These are phyloP conservation scores for Musa schizocarpa DNA, from an alignment of 176 grass and related monocot species.

Conservation along the genomic window DNA sequence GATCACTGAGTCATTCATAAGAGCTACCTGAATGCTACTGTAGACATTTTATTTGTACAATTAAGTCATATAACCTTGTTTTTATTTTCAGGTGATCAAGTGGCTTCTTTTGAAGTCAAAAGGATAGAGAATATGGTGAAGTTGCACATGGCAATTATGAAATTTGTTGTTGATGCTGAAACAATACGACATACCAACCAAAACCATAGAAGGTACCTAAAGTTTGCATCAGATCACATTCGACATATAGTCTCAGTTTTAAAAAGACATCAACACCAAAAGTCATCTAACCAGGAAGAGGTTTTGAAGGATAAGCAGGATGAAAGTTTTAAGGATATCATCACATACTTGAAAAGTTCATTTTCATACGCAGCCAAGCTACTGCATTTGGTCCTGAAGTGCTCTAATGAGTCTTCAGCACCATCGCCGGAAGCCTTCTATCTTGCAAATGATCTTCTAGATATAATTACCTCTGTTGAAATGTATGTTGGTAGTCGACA, in stretches of 20 bases:
- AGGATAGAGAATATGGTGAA: conserved; percentile 37
- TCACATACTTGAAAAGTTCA: conserved; percentile 51
- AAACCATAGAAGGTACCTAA: conserved; percentile 49
- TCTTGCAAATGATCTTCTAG: conserved; percentile 82
- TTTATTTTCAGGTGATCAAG: conserved; percentile 27
- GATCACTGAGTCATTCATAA: neutral
- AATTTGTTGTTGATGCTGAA: conserved; percentile 55
- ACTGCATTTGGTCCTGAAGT: conserved; percentile 61
- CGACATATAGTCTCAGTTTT: conserved; percentile 47
- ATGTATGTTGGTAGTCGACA: conserved; percentile 39
- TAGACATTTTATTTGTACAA: neutral
- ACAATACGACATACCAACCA: conserved; percentile 32
- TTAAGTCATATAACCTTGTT: neutral
- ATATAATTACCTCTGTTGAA: conserved; percentile 50
- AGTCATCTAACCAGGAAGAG: conserved; percentile 33
- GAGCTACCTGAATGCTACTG: neutral
- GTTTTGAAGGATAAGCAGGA: conserved; percentile 53
- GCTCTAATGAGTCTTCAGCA: conserved; percentile 25
- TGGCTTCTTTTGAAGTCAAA: conserved; percentile 19
- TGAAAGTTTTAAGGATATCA: conserved; percentile 50
- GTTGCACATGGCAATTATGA: conserved; percentile 54
- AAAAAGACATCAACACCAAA: conserved; percentile 29
- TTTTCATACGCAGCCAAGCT: conserved; percentile 76
- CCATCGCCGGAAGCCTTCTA: conserved; percentile 45
- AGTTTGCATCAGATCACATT: conserved; percentile 48